These are phyloP conservation scores for Dendrobium catenatum DNA, from an alignment of 106 monocot genomes.

Conservation along the genomic window DNA sequence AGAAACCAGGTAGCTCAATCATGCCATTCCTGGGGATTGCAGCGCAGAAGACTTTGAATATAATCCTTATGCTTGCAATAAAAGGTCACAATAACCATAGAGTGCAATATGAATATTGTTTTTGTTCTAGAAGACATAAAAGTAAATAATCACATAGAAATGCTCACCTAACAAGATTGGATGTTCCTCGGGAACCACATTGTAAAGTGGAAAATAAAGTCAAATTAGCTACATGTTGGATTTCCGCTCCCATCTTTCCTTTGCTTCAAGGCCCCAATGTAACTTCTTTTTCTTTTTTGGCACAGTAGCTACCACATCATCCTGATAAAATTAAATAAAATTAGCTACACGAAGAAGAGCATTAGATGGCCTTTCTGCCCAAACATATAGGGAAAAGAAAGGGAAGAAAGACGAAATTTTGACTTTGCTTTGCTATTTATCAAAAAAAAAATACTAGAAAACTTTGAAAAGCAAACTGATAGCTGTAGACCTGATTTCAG, in stretches of 20 bases:
- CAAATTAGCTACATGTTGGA: constrained; percentile 3
- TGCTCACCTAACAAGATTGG: background rate
- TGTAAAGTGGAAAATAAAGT: background rate
- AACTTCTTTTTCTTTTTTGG: constrained; percentile 5
- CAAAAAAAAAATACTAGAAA: background rate
- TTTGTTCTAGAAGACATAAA: background rate
- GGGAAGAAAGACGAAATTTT: background rate
- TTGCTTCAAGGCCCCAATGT: constrained; percentile 8
- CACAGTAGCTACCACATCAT: background rate
- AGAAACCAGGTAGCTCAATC: background rate
- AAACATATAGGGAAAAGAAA: background rate
- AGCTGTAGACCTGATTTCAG: background rate
- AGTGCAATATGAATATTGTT: background rate
- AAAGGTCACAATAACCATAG: background rate
- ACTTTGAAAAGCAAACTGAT: too few relatives aligned
- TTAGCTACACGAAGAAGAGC: background rate
- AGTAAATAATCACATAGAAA: background rate
- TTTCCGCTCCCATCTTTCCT: constrained; percentile 13
- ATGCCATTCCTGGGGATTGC: background rate
- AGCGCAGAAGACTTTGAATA: background rate
- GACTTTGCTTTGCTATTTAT: background rate
- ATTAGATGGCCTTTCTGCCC: background rate
- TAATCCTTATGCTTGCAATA: background rate
- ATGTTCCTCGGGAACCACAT: too few relatives aligned
- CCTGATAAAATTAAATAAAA: background rate